These are phyloP conservation scores for Pseudogymnoascus sp. DNA, from an alignment of 2,329 filamentous ascomycete genomes.

Conservation along the genomic window DNA sequence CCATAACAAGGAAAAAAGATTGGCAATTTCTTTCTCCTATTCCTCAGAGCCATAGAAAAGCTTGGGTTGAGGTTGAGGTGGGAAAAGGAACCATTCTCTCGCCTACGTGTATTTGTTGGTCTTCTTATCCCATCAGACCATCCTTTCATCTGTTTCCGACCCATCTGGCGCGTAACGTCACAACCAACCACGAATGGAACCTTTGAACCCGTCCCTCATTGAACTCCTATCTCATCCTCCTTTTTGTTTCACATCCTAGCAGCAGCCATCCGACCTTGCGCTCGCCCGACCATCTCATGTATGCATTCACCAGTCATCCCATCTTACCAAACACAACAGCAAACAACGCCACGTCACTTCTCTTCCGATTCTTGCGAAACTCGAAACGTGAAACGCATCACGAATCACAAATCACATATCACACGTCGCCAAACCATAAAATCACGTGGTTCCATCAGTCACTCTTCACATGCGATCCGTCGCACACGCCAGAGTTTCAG, in stretches of 20 bases:
- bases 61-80: not conserved
- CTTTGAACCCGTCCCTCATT: not conserved
- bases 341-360: constrained; percentile 4
- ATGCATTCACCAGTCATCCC: not conserved
- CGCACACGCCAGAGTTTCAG: not conserved
- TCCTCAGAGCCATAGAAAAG: not conserved
- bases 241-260: not conserved
- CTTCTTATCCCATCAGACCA: not conserved
- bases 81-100: not conserved
- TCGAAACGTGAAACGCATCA: constrained; percentile 9
- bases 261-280: too few species aligned
- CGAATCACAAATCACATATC: constrained; percentile 2
- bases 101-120: not conserved
- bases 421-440: not conserved
- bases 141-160: constrained; percentile 3
- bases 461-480: not conserved
- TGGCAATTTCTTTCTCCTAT: constrained; percentile 3
- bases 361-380: not conserved
- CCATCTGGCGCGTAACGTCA: constrained; percentile 7
- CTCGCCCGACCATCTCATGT: not conserved
- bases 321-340: constrained; percentile 1
- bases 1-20: not conserved
- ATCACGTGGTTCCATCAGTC: not conserved
- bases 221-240: not conserved
- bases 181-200: not conserved